A percentile compares a stretch with the other conserved stretches of the same genome.
Conservation (phyloP, 1,139 yeast species). For the Debaryomycetaceae sp. region DNA sequence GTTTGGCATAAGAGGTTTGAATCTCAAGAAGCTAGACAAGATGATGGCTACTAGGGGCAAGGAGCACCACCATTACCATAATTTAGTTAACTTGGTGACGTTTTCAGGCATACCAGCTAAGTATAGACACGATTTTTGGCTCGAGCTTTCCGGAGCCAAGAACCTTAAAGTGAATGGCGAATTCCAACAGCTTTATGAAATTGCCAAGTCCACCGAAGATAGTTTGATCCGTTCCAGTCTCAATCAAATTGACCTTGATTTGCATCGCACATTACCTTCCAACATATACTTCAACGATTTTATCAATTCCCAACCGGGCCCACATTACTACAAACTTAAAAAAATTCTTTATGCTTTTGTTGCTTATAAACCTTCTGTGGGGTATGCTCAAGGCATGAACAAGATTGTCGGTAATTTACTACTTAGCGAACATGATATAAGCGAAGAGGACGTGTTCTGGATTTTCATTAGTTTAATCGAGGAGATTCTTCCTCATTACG, state of each 20-base stretch:
- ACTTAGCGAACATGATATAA: slow-evolving; percentile 20
- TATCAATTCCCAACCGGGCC: slow-evolving; percentile 46
- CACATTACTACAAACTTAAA: slow-evolving; percentile 47
- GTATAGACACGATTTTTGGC: slow-evolving; percentile 50
- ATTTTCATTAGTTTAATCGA: slow-evolving; percentile 49
- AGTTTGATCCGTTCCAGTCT: slow-evolving; percentile 30
- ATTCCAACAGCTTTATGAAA: slow-evolving; percentile 29
- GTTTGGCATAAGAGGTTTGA: slow-evolving; percentile 37
- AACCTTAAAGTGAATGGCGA: slow-evolving; percentile 48
- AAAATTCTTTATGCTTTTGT: slow-evolving; percentile 52
- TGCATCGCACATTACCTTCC: slow-evolving; percentile 55
- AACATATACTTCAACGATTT: slow-evolving; percentile 48
- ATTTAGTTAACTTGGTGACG: slow-evolving; percentile 34
- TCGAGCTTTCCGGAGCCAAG: slow-evolving; percentile 53
- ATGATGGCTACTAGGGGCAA: slow-evolving; percentile 2
- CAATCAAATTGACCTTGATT: slow-evolving; percentile 53
- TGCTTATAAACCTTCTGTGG: slow-evolving; percentile 47
- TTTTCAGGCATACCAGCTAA: slow-evolving; percentile 48
- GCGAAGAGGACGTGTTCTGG: slow-evolving; percentile 60
- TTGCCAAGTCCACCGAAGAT: slow-evolving; percentile 9
- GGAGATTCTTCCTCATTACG: slow-evolving; percentile 47
- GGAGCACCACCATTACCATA: slow-evolving; percentile 8
- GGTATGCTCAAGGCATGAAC: slow-evolving; percentile 66
- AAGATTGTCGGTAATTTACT: slow-evolving; percentile 53
- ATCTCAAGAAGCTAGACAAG: slow-evolving; percentile 18